Base-by-base conservation (phyloP, 2,329 filamentous ascomycete genomes). In the Phyllosticta citribraziliensis region DNA sequence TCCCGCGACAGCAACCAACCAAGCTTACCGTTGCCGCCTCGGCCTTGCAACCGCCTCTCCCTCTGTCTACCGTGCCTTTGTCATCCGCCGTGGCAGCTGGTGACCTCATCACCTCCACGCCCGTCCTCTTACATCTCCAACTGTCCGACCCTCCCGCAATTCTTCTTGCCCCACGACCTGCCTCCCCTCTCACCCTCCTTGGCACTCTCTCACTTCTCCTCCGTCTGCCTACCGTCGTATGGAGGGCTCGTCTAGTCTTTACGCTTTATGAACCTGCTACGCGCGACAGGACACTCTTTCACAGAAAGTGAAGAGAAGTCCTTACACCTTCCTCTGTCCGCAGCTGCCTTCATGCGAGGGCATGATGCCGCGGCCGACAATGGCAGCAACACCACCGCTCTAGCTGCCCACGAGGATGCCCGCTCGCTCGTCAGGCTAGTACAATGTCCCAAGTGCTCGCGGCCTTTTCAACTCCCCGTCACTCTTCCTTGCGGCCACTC, bases 401-500 rank as follows among this genome's bases (percentile, higher is more conserved):
- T 83, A 63, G 76, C 78, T 64, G 78, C 82, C 33, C 75, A 79
- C 65, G 74, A 77, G 64, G 79, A 86, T 70, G 82, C 84, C 19
- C 80, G 88, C 65, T 77, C 82, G 62, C 78, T 91, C 60, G 80
- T 95, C 64, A 86, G 86, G 52, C 77, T 94, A 51, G 80, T 94
- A 58, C 90, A 95, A 74, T 97, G 92, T 71, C 81, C 81, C 11
- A 76, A 82, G 64, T 96, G 92, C 72, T 89, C 86, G 3, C 78
- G 77, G 52, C 86, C 88, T 1, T 77, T 94, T 30, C 79, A 75
- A 54, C 79, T 84, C 9, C 89, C 91, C 5, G 80, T 91, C 61
- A 88, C 88, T 0, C 77, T 96, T 4, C 91, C 91, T 5, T 97
- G 92, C 71, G 91, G 91, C 27, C 84, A 87, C 69, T 87, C 86